Conservation (phyloP, 768 basidiomycete species). For the Calocera viscosa region DNA sequence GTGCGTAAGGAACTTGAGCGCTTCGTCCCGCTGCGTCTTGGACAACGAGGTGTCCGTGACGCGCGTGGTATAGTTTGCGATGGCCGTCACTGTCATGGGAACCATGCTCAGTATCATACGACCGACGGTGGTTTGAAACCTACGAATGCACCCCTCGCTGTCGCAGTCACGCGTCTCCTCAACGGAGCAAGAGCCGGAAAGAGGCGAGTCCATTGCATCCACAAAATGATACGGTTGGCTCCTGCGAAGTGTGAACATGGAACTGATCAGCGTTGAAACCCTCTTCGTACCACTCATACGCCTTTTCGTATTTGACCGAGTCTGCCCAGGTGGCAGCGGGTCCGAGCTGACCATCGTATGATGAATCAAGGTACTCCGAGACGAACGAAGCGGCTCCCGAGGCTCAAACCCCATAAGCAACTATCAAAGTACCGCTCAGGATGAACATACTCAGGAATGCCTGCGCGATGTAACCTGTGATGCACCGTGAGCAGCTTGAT, state of each 20-base stretch:
- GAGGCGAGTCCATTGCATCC: conserved; percentile 27
- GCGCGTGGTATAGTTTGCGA: conserved; percentile 45
- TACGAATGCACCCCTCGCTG: conserved; percentile 26
- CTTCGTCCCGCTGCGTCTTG: conserved; percentile 36
- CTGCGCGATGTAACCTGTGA: conserved; percentile 12
- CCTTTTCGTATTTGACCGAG: background rate
- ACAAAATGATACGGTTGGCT: conserved; percentile 3
- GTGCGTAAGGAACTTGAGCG: conserved; percentile 39
- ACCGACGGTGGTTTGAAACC: background rate
- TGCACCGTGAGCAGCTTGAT: conserved; percentile 15
- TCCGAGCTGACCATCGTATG: background rate
- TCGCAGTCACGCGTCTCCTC: conserved; percentile 37
- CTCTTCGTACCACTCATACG: background rate
- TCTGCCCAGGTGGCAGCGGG: background rate
- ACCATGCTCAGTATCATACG: too few relatives aligned
- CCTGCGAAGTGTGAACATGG: background rate
- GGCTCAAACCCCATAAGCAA: background rate
- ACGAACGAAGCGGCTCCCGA: background rate
- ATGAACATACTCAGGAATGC: conserved; percentile 13
- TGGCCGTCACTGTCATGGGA: conserved; percentile 35
- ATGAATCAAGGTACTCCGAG: conserved; percentile 3
- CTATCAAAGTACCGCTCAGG: background rate
- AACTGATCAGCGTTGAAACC: background rate
- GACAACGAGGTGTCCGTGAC: conserved; percentile 35
- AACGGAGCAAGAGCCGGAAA: conserved; percentile 40